Conservation (phyloP, 352 stramenopile species). For the Phytophthora pistaciae region DNA sequence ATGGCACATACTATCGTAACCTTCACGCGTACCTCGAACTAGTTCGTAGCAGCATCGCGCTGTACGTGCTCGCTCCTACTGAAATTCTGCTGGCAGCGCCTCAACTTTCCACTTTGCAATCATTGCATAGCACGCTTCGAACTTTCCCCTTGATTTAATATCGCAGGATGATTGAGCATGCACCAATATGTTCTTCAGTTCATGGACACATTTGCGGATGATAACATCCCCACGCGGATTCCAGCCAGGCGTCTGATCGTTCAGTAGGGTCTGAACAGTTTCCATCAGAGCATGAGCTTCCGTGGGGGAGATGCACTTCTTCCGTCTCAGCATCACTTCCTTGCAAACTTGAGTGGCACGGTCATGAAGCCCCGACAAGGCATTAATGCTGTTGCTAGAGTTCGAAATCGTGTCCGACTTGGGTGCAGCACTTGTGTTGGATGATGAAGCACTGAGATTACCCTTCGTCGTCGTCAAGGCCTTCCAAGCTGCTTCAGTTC, state of each 20-base stretch:
- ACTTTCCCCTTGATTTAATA: not conserved
- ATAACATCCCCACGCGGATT: not conserved
- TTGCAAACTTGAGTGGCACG: not conserved
- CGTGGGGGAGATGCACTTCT: not conserved
- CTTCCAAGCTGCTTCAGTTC: slow-evolving; percentile 14
- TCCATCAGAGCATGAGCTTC: not conserved
- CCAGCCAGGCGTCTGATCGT: not conserved
- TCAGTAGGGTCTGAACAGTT: not conserved
- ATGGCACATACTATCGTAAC: too few relatives aligned
- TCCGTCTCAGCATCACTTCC: not conserved
- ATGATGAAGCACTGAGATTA: too few relatives aligned
- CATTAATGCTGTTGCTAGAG: not conserved
- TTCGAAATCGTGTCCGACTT: not conserved
- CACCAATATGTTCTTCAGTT: not conserved
- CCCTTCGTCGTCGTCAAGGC: slow-evolving; percentile 3
- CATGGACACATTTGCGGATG: not conserved
- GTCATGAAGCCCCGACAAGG: too few relatives aligned
- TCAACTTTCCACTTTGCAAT: not conserved
- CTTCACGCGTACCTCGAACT: too few relatives aligned
- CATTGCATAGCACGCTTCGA: not conserved
- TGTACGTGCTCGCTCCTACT: too few relatives aligned
- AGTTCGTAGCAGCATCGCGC: too few relatives aligned
- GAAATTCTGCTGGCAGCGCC: too few relatives aligned
- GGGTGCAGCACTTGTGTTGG: too few relatives aligned
- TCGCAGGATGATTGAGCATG: not conserved